Evolutionary conservation across 352 stramenopile species (phyloP).

Genomic region (Globisporangium barbulae): DNA sequence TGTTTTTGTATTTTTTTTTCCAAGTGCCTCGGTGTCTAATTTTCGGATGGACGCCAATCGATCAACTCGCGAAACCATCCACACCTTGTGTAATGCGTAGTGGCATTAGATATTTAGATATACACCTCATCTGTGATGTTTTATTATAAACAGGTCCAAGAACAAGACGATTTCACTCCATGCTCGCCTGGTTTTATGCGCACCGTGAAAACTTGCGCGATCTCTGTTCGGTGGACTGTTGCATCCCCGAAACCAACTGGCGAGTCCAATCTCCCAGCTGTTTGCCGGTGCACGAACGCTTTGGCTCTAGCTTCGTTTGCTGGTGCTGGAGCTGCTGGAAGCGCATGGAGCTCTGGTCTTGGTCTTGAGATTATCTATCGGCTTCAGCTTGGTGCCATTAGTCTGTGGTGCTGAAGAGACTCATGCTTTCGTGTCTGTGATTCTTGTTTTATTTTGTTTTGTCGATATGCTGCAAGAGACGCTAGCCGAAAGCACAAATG

Average conservation of each 20-base stretch:
- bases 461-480: not conserved
- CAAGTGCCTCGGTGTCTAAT: too few relatives aligned
- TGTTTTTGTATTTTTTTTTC: too few relatives aligned
- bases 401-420: not conserved
- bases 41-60: too few relatives aligned
- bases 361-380: not conserved
- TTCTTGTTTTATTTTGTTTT: not conserved
- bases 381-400: not conserved
- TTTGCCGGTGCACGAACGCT: not conserved
- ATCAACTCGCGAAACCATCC: too few relatives aligned
- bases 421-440: not conserved
- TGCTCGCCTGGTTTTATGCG: not conserved
- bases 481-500: too few relatives aligned
- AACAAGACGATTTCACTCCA: not conserved
- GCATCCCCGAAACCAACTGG: not conserved
- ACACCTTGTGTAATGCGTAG: too few relatives aligned
- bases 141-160: not conserved
- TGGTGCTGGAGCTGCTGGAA: not conserved
- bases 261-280: not conserved
- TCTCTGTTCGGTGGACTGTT: not conserved
- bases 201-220: not conserved
- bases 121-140: not conserved
- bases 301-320: not conserved
- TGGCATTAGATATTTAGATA: not conserved
- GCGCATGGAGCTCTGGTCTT: not conserved